A percentile compares a stretch with the other conserved stretches of the same genome.
These are phyloP conservation scores for Penicillium sp. DNA, from an alignment of 2,329 filamentous ascomycete genomes.

Conservation along the genomic window DNA sequence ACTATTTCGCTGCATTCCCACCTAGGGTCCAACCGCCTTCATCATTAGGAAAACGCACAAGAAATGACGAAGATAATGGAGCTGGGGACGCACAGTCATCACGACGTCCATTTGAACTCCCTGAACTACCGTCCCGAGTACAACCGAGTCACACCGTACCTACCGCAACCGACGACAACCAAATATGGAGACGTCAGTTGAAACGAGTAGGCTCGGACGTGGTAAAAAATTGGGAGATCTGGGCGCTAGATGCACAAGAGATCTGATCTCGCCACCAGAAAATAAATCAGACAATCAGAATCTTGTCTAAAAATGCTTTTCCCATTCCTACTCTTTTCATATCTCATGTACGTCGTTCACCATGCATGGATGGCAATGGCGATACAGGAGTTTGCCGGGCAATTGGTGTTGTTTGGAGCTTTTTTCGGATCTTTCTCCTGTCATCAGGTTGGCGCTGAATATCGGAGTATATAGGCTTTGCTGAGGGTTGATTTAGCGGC, in stretches of 20 bases:
- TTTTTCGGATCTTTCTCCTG: not conserved
- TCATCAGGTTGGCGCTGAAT: not conserved
- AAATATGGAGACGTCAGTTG: conserved; percentile 34
- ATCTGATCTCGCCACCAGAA: conserved; percentile 2
- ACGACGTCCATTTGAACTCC: not conserved
- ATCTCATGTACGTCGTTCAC: not conserved
- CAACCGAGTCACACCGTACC: conserved; percentile 9
- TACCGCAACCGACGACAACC: conserved; percentile 17
- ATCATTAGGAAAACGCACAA: conserved; percentile 26
- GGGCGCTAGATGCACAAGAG: conserved; percentile 44
- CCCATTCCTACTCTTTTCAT: not conserved
- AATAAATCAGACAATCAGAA: not conserved
- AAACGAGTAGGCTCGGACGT: conserved; percentile 42
- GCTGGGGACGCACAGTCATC: not conserved
- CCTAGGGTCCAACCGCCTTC: conserved; percentile 14
- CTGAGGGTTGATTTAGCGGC: not conserved
- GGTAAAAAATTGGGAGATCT: conserved; percentile 45
- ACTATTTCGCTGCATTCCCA: not conserved
- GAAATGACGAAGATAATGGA: conserved; percentile 18
- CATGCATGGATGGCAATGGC: not conserved
- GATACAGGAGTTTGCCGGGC: not conserved
- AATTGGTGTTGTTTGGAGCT: not conserved
- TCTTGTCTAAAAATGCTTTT: not conserved
- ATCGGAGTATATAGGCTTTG: not conserved
- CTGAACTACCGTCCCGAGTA: not conserved